These are phyloP conservation scores for Leptographium wingfieldii DNA, from an alignment of 2,329 filamentous ascomycete genomes.

Conservation along the genomic window DNA sequence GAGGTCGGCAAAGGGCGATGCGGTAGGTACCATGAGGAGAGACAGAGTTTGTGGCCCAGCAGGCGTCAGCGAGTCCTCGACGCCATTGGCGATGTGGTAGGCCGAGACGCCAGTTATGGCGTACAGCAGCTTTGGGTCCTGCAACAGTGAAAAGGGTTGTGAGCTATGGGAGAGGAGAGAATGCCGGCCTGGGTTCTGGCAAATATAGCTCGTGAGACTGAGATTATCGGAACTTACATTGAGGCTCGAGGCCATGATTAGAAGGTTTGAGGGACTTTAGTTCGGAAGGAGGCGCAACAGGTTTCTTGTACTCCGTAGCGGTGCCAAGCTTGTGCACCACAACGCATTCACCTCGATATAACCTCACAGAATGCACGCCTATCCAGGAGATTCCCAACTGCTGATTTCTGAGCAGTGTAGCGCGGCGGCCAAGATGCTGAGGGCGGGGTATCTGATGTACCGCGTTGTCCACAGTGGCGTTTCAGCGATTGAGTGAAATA, in stretches of 20 bases:
- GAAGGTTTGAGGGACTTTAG: too few species aligned
- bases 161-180: neutral
- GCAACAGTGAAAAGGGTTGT: neutral
- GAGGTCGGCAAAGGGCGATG: conserved; percentile 52
- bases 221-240: conserved; percentile 21
- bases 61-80: conserved; percentile 69
- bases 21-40: conserved; percentile 89
- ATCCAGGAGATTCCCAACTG: too few species aligned
- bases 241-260: conserved; percentile 30
- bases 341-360: too few species aligned
- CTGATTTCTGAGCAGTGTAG: neutral
- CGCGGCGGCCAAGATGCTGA: neutral
- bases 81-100: conserved; percentile 81
- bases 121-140: conserved; percentile 56
- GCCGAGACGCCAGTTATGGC: conserved; percentile 76
- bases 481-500: neutral
- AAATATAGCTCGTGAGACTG: neutral
- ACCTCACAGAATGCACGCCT: too few species aligned
- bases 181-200: neutral
- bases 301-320: neutral
- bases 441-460: neutral
- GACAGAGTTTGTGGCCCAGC: conserved; percentile 85
- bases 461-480: neutral
- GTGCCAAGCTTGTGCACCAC: neutral
- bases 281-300: neutral